A percentile compares a stretch with the other conserved stretches of the same genome.
These are phyloP conservation scores for Platanthera zijinensis DNA, from an alignment of 106 monocot species.

Conservation along the genomic window DNA sequence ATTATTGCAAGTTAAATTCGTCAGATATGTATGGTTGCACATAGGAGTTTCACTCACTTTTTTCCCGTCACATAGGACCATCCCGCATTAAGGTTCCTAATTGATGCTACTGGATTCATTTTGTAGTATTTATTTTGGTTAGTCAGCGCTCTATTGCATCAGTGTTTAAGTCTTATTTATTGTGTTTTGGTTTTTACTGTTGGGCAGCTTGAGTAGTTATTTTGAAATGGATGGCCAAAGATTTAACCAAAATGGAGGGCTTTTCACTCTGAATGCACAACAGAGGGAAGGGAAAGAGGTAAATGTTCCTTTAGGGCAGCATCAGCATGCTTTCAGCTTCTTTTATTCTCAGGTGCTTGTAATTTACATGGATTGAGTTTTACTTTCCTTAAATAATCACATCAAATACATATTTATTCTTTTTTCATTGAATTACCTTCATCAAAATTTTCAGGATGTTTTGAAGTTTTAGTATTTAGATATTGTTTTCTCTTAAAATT, in stretches of 20 bases:
- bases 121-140: background rate
- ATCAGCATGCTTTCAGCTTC: background rate
- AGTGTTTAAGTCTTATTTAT: background rate
- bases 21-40: too few relatives aligned
- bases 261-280: background rate
- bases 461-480: too few relatives aligned
- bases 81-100: background rate
- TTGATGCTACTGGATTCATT: background rate
- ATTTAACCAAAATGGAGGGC: background rate
- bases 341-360: background rate
- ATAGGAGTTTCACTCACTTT: too few relatives aligned
- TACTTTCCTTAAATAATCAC: background rate
- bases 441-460: too few relatives aligned
- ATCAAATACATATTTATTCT: too few relatives aligned
- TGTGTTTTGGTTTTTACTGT: background rate
- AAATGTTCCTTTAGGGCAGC: background rate
- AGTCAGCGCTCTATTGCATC: background rate
- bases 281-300: background rate
- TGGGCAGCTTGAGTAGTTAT: background rate
- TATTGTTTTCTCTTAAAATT: too few relatives aligned
- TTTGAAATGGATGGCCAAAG: conserved; percentile 11
- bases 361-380: background rate
- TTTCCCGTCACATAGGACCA: too few relatives aligned
- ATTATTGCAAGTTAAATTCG: too few relatives aligned
- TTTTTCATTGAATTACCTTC: too few relatives aligned